Evolutionary conservation across 2,329 filamentous ascomycete species (phyloP), one percentile per base, ranked within the genome.

Genomic region (Penicillium sp.): DNA sequence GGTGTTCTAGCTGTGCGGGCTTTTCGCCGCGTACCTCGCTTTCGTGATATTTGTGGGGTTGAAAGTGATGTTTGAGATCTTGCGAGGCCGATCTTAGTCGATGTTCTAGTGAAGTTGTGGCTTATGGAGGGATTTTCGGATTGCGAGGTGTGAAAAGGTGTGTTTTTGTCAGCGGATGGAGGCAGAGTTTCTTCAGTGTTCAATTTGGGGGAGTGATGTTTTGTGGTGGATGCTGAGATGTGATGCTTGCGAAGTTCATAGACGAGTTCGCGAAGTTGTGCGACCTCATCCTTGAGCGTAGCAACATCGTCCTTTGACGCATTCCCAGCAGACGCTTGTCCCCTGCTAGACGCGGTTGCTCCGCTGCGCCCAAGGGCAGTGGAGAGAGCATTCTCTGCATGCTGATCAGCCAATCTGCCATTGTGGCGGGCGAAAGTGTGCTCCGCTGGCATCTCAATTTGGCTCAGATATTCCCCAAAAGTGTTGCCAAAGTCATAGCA

Each of bases 401-500:
- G 65, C 9, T 54, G 57, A 13, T 59, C 62, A 52, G 63, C 56
- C 39, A 69, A 47, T 26, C 55, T 60, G 18, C 61, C 57, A 44
- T 62, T 61, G 40, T 59, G 53, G 27, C 50, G 58, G 6, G 59
- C 41, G 51, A 55, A 50, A 9, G 43, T 43, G 13, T 60, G 51
- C 32, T 55, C 55, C 41, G 56, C 56, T 7, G 62, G 50, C 16
- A 59, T 14, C 19, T 61, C 50, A 7, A 67, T 49, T 23, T 61
- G 45, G 29, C 61, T 64, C 26, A 75, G 58, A 8, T 65, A 56
- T 18, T 68, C 62, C 26, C 64, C 63, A 26, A 71, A 60, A 5
- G 61, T 56, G 49, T 64, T 62, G 32, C 63, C 70, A 55, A 75
- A 76, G 16, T 61, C 58, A 27, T 67, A 63, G 41, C 64, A 70